Conservation (phyloP, 768 basidiomycete genomes). For the Auricularia auricula-judae region DNA sequence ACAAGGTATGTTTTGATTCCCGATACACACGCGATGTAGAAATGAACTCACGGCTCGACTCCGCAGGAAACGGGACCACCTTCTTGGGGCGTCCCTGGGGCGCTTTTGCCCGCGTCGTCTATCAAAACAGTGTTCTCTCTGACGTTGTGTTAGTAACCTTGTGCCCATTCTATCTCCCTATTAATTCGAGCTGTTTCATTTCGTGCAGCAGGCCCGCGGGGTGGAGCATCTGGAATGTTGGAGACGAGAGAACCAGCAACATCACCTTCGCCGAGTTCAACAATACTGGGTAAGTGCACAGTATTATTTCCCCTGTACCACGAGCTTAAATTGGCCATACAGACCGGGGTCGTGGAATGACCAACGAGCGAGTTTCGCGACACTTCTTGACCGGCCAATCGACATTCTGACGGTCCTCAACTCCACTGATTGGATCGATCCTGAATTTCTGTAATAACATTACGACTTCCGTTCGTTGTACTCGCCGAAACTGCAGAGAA, state of each 20-base stretch:
- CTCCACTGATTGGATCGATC: not conserved
- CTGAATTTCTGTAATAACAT: not conserved
- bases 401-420: not conserved
- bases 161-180: not conserved
- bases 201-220: slow-evolving; percentile 14
- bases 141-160: slow-evolving; percentile 12
- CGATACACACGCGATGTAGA: no score
- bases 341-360: slow-evolving; percentile 23
- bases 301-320: no score
- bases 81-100: slow-evolving; percentile 41
- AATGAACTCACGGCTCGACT: no score
- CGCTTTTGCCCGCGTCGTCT: slow-evolving; percentile 27
- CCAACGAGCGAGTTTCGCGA: slow-evolving; percentile 30
- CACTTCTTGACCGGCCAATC: slow-evolving; percentile 17
- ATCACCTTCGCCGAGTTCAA: slow-evolving; percentile 37
- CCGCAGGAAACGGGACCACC: slow-evolving; percentile 17
- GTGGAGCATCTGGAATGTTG: slow-evolving; percentile 36
- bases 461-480: no score
- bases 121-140: slow-evolving; percentile 33
- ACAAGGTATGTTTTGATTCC: not conserved
- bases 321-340: not conserved
- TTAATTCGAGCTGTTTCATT: slow-evolving; percentile 1
- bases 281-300: slow-evolving; percentile 22
- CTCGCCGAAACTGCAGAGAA: no score
- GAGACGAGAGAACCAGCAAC: slow-evolving; percentile 27